A percentile compares a stretch with the other conserved stretches of the same genome.
phyloP scores from a whole-genome alignment of 2,329 filamentous ascomycete species.

The Fusarium sacchari region DNA sequence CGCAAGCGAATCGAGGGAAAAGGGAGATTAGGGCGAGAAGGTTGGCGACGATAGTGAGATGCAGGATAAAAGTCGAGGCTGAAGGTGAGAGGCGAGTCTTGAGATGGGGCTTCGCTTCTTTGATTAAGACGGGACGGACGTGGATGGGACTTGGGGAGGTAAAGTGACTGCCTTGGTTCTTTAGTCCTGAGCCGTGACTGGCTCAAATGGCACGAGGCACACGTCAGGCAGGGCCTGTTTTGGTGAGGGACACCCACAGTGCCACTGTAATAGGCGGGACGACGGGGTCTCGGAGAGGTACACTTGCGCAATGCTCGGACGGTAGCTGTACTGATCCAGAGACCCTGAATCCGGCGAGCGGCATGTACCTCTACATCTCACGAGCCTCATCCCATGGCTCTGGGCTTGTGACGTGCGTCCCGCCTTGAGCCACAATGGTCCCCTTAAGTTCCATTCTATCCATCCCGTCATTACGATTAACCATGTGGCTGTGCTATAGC shows the following conservation, averaged over 20 bases:
- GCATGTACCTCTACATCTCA: conserved; percentile 10
- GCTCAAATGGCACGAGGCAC: conserved; percentile 37
- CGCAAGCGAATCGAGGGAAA: conserved; percentile 13
- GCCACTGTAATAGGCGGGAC: conserved; percentile 29
- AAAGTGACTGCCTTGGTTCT: conserved; percentile 37
- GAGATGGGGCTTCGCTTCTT: conserved; percentile 36
- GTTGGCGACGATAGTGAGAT: conserved; percentile 18
- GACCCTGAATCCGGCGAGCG: too few relatives aligned
- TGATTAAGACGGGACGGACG: conserved; percentile 31
- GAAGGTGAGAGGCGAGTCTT: conserved; percentile 38
- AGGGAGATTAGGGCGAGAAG: conserved; percentile 12
- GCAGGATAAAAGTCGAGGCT: conserved; percentile 34
- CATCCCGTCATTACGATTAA: conserved; percentile 25
- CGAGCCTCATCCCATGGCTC: conserved; percentile 16
- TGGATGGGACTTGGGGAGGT: conserved; percentile 25
- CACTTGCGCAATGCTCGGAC: conserved; percentile 3
- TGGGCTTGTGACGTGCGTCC: conserved; percentile 33
- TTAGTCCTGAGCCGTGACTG: conserved; percentile 31
- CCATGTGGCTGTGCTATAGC: conserved; percentile 43
- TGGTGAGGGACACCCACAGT: conserved; percentile 31
- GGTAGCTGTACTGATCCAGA: conserved; percentile 1
- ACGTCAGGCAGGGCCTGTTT: conserved; percentile 40
- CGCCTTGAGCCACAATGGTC: conserved; percentile 15
- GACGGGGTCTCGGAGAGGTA: conserved; percentile 26
- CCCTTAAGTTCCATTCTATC: conserved; percentile 1